A percentile compares a stretch with the other conserved stretches of the same genome.
Evolutionary conservation across 2,329 filamentous ascomycete genomes (phyloP).

Genomic region (Alternaria infectoria): DNA sequence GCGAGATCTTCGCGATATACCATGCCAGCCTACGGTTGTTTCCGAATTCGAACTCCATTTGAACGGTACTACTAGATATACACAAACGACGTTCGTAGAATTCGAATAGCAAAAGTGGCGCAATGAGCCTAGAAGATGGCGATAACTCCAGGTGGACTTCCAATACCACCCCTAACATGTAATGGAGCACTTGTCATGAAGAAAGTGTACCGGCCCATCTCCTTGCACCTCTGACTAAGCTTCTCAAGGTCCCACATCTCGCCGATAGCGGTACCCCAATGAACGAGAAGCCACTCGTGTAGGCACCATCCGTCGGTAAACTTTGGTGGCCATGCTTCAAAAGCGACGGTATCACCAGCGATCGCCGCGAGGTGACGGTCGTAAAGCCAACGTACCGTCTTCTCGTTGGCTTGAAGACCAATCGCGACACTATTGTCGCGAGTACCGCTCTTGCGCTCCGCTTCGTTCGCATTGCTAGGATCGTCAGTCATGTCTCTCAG

Average conservation of each 20-base stretch:
- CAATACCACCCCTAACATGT: constrained; percentile 59
- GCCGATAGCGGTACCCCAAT: constrained; percentile 42
- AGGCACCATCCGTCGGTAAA: constrained; percentile 40
- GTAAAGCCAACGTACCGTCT: constrained; percentile 47
- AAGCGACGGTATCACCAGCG: constrained; percentile 50
- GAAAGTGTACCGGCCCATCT: constrained; percentile 62
- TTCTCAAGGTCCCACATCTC: constrained; percentile 56
- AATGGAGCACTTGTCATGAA: constrained; percentile 66
- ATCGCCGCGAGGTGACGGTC: constrained; percentile 45
- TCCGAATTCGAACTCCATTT: too few relatives aligned
- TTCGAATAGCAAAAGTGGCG: background rate
- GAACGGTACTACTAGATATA: background rate
- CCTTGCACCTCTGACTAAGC: constrained; percentile 61
- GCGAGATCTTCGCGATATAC: too few relatives aligned
- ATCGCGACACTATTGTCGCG: constrained; percentile 39
- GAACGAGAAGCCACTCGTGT: constrained; percentile 42
- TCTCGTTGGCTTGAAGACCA: constrained; percentile 44
- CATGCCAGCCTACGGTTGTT: too few relatives aligned
- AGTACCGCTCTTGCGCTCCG: constrained; percentile 38
- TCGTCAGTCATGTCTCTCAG: background rate
- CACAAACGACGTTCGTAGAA: fast-evolving
- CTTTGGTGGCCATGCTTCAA: constrained; percentile 47
- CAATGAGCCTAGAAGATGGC: constrained; percentile 34
- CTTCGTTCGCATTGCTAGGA: constrained; percentile 30
- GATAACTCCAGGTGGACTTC: constrained; percentile 45